Evolutionary conservation across 2,329 filamentous ascomycete genomes (phyloP), one percentile per base, ranked within the genome.

Genomic region (Domatiomyces globalis): DNA sequence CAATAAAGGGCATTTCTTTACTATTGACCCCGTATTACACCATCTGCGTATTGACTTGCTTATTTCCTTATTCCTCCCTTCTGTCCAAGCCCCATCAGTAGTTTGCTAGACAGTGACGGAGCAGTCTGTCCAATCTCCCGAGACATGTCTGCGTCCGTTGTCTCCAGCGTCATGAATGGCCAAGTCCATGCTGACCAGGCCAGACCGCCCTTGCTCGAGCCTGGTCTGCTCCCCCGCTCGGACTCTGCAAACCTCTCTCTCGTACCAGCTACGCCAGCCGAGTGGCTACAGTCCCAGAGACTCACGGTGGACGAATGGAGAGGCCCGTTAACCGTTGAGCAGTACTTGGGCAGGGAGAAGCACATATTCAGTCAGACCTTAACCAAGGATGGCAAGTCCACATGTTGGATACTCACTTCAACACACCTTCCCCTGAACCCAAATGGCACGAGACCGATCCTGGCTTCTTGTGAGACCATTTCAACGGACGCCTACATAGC

Each of bases 381-480:
- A 51, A 78, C 75, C 25, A 70, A 67, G 51, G 69, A 79, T 51
- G 77, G 75, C 27, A 73, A 72, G 1, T 69, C 81, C 50, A 79
- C 75, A 2, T 72, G 71, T 52, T 83, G 80, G 80, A 71, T 80
- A 49, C 66, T 83, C 18, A 72, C 80, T 15, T 73, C 79, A 58
- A 60, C 65, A 43, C 61, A 58, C 44, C 59, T 69, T 43, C 58
- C 65, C 58, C 7, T 22, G 9, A 42, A 65, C 63, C 61, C 68
- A 61, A 62, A 66, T 51, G 22, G 65, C 62, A 45, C 65, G 54
- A 54, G 75, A 49, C 68, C 63, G 10, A 73, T 80, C 18, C 66
- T 82, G 5, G 73, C 74, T 45, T 76, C 77, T 45, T 83, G 79
- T 61, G 80, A 83, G 62, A 77, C 75, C 2, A 67, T 69, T 50